These are phyloP conservation scores for Malus asiatica DNA, from an alignment of 306 rosid genomes.

Conservation along the genomic window DNA sequence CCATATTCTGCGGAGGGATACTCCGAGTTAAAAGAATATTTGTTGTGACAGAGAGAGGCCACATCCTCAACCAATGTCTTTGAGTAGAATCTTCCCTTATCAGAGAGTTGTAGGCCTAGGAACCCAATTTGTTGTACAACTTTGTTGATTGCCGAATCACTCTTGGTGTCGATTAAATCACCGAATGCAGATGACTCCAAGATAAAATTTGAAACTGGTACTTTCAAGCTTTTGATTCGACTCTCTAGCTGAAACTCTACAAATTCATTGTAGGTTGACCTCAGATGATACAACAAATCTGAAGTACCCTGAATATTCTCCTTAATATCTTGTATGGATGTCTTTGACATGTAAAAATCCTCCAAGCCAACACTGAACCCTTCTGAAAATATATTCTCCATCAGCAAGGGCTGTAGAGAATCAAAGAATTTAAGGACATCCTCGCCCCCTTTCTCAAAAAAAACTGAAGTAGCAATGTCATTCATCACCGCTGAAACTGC, in stretches of 20 bases:
- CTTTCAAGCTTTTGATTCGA: conserved; percentile 42
- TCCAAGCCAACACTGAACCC: conserved; percentile 83
- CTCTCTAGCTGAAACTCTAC: conserved; percentile 70
- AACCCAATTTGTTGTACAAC: conserved; percentile 86
- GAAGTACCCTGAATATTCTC: conserved; percentile 42
- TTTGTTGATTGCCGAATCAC: conserved; percentile 67
- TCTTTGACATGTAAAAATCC: conserved; percentile 60
- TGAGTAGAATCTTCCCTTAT: conserved; percentile 69
- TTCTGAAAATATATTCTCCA: conserved; percentile 71
- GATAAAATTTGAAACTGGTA: conserved; percentile 43
- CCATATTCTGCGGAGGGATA: conserved; percentile 87
- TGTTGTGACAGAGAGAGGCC: conserved; percentile 39
- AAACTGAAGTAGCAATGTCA: conserved; percentile 75
- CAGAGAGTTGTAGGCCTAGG: conserved; percentile 75
- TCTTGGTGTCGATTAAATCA: conserved; percentile 62
- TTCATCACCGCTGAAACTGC: conserved; percentile 44
- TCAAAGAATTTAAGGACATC: conserved; percentile 70
- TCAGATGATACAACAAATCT: conserved; percentile 53
- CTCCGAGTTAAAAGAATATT: conserved; percentile 50
- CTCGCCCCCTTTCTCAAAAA: conserved; percentile 69
- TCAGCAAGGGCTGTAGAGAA: conserved; percentile 72
- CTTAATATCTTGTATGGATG: conserved; percentile 23
- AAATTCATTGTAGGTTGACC: conserved; percentile 59
- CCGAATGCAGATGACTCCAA: conserved; percentile 59
- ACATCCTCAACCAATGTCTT: conserved; percentile 80